These are phyloP conservation scores for Phytophthora pseudosyringae DNA, from an alignment of 352 stramenopile species.

Conservation along the genomic window DNA sequence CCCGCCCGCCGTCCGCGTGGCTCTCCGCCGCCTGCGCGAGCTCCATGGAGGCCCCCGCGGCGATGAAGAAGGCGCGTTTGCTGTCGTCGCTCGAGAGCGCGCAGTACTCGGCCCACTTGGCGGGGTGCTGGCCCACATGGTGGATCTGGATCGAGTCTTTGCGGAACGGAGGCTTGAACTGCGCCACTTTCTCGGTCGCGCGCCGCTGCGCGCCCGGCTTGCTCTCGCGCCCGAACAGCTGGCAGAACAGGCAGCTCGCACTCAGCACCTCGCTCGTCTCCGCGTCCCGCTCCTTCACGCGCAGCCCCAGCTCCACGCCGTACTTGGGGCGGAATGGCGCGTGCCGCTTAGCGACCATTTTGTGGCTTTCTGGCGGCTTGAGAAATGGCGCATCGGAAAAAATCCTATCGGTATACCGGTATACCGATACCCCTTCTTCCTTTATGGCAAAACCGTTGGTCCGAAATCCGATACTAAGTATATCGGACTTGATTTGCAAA, in stretches of 20 bases:
- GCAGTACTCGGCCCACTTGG: constrained; percentile 55
- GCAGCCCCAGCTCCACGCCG: constrained; percentile 34
- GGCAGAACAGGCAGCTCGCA: constrained; percentile 66
- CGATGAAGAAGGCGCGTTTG: constrained; percentile 62
- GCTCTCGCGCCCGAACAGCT: constrained; percentile 64
- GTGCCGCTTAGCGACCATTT: constrained; percentile 21
- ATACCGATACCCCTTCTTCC: too few species aligned
- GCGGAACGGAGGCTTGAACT: constrained; percentile 67
- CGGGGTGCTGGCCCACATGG: constrained; percentile 56
- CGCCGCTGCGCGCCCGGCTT: constrained; percentile 45
- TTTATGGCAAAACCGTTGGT: too few species aligned
- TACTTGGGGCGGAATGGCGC: constrained; percentile 31
- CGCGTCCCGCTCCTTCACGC: constrained; percentile 41
- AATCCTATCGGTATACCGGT: too few species aligned
- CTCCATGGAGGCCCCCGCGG: constrained; percentile 20
- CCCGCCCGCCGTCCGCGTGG: constrained; percentile 1
- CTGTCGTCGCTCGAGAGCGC: constrained; percentile 45
- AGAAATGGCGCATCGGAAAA: too few species aligned
- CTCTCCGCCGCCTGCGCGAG: neutral
- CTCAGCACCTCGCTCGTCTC: constrained; percentile 44
- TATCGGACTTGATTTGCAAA: too few species aligned
- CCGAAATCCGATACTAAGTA: too few species aligned
- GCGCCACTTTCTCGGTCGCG: constrained; percentile 63
- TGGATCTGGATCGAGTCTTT: constrained; percentile 76
- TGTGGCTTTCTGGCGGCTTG: too few species aligned